These are phyloP conservation scores for Zoysia japonica DNA, from an alignment of 176 grass and related monocot species.

Conservation along the genomic window DNA sequence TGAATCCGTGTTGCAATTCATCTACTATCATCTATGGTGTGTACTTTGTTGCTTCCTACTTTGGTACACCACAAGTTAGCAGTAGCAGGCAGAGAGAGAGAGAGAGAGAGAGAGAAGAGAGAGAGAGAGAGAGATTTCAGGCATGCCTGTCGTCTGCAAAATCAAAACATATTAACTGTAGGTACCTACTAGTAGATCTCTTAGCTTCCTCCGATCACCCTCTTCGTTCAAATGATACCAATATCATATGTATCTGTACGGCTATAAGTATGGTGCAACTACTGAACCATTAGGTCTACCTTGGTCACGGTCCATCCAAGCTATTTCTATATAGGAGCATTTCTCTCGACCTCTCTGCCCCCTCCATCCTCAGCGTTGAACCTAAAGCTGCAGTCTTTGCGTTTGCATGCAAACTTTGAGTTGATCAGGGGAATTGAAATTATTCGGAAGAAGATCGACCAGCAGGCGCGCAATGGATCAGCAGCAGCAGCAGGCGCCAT, in stretches of 20 bases:
- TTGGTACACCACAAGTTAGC: constrained; percentile 43
- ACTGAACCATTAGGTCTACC: constrained; percentile 38
- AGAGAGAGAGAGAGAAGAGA: background rate
- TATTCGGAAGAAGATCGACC: background rate
- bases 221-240: background rate
- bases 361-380: background rate
- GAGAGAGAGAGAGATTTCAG: background rate
- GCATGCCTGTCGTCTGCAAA: constrained; percentile 18
- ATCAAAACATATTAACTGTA: background rate
- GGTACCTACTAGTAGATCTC: background rate
- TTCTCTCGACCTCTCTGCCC: constrained; percentile 11
- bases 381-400: too few relatives aligned
- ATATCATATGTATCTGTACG: constrained; percentile 25
- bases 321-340: constrained; percentile 33
- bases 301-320: background rate
- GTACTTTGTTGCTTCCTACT: constrained; percentile 12
- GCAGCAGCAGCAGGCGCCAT: constrained; percentile 26
- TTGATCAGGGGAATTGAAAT: background rate
- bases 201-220: too few relatives aligned
- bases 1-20: too few relatives aligned
- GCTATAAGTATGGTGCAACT: constrained; percentile 46
- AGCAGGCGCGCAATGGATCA: constrained; percentile 35
- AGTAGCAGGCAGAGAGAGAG: too few relatives aligned
- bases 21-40: background rate
- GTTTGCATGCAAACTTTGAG: too few relatives aligned